Evolutionary conservation across 768 basidiomycete genomes (phyloP), one percentile per base, ranked within the genome.

Genomic region (Lactarius akahatsu): DNA sequence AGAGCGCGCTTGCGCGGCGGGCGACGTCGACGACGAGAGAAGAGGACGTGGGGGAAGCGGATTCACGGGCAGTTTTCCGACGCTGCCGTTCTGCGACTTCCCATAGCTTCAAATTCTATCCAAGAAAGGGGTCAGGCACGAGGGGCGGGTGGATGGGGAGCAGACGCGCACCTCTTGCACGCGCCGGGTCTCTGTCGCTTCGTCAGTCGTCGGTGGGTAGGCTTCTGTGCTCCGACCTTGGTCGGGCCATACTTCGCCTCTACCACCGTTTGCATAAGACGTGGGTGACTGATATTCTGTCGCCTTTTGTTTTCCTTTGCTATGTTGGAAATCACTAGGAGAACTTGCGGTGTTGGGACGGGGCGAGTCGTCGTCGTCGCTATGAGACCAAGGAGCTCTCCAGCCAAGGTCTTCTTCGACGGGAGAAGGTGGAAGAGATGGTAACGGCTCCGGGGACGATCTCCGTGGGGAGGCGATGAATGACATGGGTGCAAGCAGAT

Each of bases 51-150:
- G 70, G 41, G 23, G 76, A 70, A 6, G 71, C 15, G 2, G 88
- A 86, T 63, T 86, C 88, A 63, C 92, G 83, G 3, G 84, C 87
- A 41, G 83, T 81, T 76, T 87, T 92, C 78, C 92, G 84, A 65
- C 90, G 83, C 71, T 86, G 86, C 23, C 89, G 83, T 72, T 94
- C 92, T 47, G 85, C 85, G 56, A 85, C 78, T 71, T 94, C 92
- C 92, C 91, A 94, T 52, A 83, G 83, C 70, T 83, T 81, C 32
- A 94, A 80, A 66, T 85, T 94, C 92, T 94, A 50, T 52, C 56
- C 26, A 68, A n/a, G 69, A 20, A 41, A 30, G 50, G 67, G 52
- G 32, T 59, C 23, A 60, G 58, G 62, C 20, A 56, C 34, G 64
- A 34, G 23, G 20, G 30, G 18, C 32, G 63, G 55, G 38, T 50